Evolutionary conservation across 2,329 filamentous ascomycete species (phyloP).

Genomic region (Onygenales sp.): DNA sequence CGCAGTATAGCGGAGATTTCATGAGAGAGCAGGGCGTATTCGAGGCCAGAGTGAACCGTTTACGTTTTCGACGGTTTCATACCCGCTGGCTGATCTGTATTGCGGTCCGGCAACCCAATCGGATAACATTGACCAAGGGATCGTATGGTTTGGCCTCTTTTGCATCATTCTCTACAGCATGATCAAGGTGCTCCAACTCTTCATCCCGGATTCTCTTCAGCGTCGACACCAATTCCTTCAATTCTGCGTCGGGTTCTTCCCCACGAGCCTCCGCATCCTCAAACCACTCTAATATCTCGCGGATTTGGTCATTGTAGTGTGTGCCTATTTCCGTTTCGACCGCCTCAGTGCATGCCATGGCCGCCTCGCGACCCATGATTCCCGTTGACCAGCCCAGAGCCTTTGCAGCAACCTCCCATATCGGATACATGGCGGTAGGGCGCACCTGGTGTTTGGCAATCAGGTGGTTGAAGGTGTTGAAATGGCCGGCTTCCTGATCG

Average conservation of each 20-base stretch:
- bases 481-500: slow-evolving; percentile 85
- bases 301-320: slow-evolving; percentile 91
- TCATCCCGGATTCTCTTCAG: slow-evolving; percentile 84
- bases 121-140: slow-evolving; percentile 74
- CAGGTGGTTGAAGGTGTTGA: slow-evolving; percentile 74
- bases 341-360: slow-evolving; percentile 97
- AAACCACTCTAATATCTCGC: slow-evolving; percentile 71
- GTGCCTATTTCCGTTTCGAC: slow-evolving; percentile 96
- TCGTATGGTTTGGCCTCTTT: slow-evolving; percentile 86
- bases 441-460: slow-evolving; percentile 80
- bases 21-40: no score
- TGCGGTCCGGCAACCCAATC: slow-evolving; percentile 80
- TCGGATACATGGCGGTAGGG: slow-evolving; percentile 81
- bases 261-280: slow-evolving; percentile 64
- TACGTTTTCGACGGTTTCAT: slow-evolving; percentile 14
- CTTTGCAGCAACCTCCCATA: slow-evolving; percentile 75
- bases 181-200: slow-evolving; percentile 92
- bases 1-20: no score
- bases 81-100: slow-evolving; percentile 68
- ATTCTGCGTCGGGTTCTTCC: slow-evolving; percentile 70
- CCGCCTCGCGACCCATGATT: slow-evolving; percentile 79
- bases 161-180: slow-evolving; percentile 87
- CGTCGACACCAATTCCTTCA: slow-evolving; percentile 61
- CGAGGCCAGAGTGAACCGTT: no score
- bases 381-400: slow-evolving; percentile 84